These are phyloP conservation scores for Fagopyrum homotropicum DNA, from an alignment of 148 eudicot species.

Conservation along the genomic window DNA sequence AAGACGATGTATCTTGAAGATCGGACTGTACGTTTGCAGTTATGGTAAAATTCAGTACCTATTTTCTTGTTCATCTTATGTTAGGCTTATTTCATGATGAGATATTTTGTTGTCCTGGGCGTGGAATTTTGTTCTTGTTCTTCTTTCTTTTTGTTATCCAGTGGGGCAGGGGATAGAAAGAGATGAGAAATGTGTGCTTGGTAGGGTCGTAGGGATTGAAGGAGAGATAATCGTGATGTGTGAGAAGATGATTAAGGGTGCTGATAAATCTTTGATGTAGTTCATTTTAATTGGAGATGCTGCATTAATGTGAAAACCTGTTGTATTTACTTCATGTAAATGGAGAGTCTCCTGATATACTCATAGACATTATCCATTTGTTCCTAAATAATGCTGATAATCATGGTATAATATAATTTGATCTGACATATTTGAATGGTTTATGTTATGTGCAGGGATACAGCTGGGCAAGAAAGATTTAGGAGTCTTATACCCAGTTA, in stretches of 20 bases:
- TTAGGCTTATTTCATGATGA: neutral
- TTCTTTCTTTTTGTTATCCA: neutral
- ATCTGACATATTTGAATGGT: neutral
- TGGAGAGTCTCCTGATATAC: neutral
- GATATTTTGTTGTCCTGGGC: neutral
- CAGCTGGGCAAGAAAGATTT: constrained; percentile 61
- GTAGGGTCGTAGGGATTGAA: neutral
- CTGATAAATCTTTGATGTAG: neutral
- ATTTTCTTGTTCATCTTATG: neutral
- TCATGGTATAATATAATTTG: neutral
- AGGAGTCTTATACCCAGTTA: constrained; percentile 56
- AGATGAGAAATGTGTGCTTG: neutral
- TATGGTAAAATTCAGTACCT: constrained; percentile 25
- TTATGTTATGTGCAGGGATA: constrained; percentile 33
- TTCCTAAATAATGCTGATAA: neutral
- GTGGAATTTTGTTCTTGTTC: neutral
- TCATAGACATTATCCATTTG: neutral
- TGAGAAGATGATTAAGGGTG: neutral
- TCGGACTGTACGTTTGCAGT: constrained; percentile 44
- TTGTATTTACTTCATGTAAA: neutral
- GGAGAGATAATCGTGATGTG: neutral
- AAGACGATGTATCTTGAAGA: constrained; percentile 53
- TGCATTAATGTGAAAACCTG: too few relatives aligned
- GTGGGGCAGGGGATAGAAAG: neutral
- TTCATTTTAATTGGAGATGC: neutral